Evolutionary conservation across 495 filamentous ascomycete species (phyloP).

Genomic region (Aspergillus kassunensis): DNA sequence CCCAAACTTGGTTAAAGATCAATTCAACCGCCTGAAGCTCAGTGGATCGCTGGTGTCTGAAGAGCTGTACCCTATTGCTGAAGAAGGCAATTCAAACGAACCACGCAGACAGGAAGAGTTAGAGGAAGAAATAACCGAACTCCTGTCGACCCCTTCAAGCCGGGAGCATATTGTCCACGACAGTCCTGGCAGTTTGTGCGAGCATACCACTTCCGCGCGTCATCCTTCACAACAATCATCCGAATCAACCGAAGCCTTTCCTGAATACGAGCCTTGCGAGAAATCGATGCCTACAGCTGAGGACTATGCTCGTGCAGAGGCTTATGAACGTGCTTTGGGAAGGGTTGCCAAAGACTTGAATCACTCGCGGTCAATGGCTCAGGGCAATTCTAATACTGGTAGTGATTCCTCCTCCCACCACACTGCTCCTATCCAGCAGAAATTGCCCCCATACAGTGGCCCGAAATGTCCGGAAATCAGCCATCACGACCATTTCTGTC

Average conservation of each 20-base stretch:
- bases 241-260: slow-evolving; percentile 28
- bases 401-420: too few relatives aligned
- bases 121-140: too few relatives aligned
- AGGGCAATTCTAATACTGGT: too few relatives aligned
- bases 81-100: too few relatives aligned
- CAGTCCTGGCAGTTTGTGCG: background rate
- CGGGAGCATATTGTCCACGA: background rate
- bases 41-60: too few relatives aligned
- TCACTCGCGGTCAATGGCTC: too few relatives aligned
- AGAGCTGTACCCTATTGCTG: too few relatives aligned
- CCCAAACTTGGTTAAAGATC: too few relatives aligned
- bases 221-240: background rate
- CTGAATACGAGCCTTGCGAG: slow-evolving; percentile 26
- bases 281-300: background rate
- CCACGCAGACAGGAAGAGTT: too few relatives aligned
- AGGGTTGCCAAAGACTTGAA: slow-evolving; percentile 22
- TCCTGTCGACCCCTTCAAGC: background rate
- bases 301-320: slow-evolving; percentile 12
- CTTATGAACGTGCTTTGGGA: slow-evolving; percentile 22
- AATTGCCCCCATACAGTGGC: too few relatives aligned
- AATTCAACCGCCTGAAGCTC: too few relatives aligned
- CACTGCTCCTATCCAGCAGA: too few relatives aligned
- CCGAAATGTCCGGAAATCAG: background rate
- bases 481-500: slow-evolving; percentile 3
- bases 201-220: background rate